Conservation (phyloP, 2,329 filamentous ascomycete species). For the Coniochaeta pulveracea region DNA sequence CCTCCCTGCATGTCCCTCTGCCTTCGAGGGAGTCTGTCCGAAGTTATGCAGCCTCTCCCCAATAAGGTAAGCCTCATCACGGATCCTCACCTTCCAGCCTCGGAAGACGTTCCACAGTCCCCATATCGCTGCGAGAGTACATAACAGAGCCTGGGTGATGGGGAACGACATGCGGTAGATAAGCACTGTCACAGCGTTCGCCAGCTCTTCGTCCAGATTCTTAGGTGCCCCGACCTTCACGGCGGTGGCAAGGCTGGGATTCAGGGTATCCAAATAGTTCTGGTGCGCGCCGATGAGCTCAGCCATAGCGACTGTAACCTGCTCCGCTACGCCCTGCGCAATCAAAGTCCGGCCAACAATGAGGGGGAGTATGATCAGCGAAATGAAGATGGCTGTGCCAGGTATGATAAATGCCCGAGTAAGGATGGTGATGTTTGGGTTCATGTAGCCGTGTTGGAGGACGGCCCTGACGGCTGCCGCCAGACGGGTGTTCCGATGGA, state of each 20-base stretch:
- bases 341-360: conserved; percentile 41
- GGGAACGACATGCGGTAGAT: conserved; percentile 61
- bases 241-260: conserved; percentile 8
- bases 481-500: conserved; percentile 58
- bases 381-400: conserved; percentile 44
- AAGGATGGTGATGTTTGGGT: conserved; percentile 67
- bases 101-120: conserved; percentile 51
- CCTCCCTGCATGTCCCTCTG: conserved; percentile 23
- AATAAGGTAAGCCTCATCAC: conserved; percentile 93
- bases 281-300: not conserved
- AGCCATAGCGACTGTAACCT: conserved; percentile 3
- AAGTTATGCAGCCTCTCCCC: conserved; percentile 94
- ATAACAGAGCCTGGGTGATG: conserved; percentile 36
- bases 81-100: conserved; percentile 69
- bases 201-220: conserved; percentile 8
- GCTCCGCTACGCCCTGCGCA: conserved; percentile 17
- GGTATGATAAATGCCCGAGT: conserved; percentile 85
- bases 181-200: conserved; percentile 21
- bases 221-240: conserved; percentile 15
- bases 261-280: conserved; percentile 7
- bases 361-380: conserved; percentile 56
- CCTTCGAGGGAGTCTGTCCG: conserved; percentile 43
- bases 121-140: conserved; percentile 32
- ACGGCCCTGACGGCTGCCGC: conserved; percentile 66
- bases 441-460: conserved; percentile 61